Base-by-base conservation (phyloP, 2,329 filamentous ascomycete genomes). In the Malbranchea cinnamomea region DNA sequence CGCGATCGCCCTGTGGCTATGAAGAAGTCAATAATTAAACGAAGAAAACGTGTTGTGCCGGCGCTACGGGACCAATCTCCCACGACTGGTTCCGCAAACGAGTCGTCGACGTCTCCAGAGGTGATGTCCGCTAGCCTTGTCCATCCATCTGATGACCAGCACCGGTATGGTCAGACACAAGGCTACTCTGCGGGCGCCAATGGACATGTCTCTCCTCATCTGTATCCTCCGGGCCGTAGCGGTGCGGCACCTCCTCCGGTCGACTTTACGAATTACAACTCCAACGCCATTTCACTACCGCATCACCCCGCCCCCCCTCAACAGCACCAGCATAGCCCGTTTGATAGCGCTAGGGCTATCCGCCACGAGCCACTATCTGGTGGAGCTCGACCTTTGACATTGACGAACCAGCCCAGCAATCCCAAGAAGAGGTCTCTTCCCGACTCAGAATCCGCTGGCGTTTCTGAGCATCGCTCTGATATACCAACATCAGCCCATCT, bases 21-120 rank as follows among this genome's bases (percentile, higher is more conserved):
- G 89, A 98, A 95, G 57, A 95, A 94, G 54, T 79, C 83, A 3
- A 80, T 92, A 15, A 98, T 98, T 53, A 95, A 98, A 57, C 73
- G 89, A 38, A 70, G 89, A 37, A 95, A 95, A 64, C 76, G 89
- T 35, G 84, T 95, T 4, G 85, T 95, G 24, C 85, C 87, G 11
- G 83, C 80, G 11, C 61, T 71, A 15, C 54, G 60, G 32, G 63
- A 63, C 33, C 54, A 57, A 31, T 61, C 62, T 26, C 54, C 54
- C 8, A 54, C 47, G 17, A 52, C 54, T 13, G 50, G 53, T n/a
- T 57, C 54, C 7, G 54, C 56, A 3, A 52, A 53, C 19, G 53
- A 47, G 11, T 54, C 57, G n/a, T 60, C 58, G 8, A 48, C 48
- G 6, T 59, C 57, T 6, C 57, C 57, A 1, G 56, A 59, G 38